Evolutionary conservation across 257 asterid species (phyloP).

Genomic region (Gentiana straminea): DNA sequence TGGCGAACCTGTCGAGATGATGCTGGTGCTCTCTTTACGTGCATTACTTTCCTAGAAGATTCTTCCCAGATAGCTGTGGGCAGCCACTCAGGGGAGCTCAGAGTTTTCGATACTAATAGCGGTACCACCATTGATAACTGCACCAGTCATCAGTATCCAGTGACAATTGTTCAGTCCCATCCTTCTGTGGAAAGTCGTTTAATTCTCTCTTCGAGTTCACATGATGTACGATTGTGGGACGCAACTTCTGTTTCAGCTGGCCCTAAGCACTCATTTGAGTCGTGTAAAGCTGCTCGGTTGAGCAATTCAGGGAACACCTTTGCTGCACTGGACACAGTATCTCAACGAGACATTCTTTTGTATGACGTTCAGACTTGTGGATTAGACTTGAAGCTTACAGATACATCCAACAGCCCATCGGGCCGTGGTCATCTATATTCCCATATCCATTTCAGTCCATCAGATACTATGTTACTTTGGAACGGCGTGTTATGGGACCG

Average conservation of each 20-base stretch:
- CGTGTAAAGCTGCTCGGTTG: constrained; percentile 77
- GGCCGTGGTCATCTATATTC: constrained; percentile 76
- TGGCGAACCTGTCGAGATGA: constrained; percentile 97
- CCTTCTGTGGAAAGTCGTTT: constrained; percentile 54
- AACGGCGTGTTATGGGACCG: constrained; percentile 95
- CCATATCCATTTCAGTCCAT: constrained; percentile 71
- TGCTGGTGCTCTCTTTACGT: constrained; percentile 52
- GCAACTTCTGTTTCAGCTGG: constrained; percentile 67
- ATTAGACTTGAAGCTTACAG: constrained; percentile 55
- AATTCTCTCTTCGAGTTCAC: constrained; percentile 72
- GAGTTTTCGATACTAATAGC: constrained; percentile 75
- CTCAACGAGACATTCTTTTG: constrained; percentile 76
- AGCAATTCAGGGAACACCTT: constrained; percentile 66
- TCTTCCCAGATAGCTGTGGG: constrained; percentile 77
- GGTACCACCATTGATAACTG: constrained; percentile 57
- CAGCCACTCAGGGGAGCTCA: constrained; percentile 84
- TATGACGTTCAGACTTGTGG: constrained; percentile 65
- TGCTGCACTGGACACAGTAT: constrained; percentile 65
- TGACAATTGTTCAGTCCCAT: constrained; percentile 67
- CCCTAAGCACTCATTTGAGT: constrained; percentile 81
- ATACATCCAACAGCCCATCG: constrained; percentile 39
- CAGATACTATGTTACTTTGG: constrained; percentile 80
- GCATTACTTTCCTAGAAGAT: constrained; percentile 79
- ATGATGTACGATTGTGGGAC: constrained; percentile 88
- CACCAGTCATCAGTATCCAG: constrained; percentile 73